Evolutionary conservation across 768 basidiomycete genomes (phyloP).

Genomic region (Bullera alba): DNA sequence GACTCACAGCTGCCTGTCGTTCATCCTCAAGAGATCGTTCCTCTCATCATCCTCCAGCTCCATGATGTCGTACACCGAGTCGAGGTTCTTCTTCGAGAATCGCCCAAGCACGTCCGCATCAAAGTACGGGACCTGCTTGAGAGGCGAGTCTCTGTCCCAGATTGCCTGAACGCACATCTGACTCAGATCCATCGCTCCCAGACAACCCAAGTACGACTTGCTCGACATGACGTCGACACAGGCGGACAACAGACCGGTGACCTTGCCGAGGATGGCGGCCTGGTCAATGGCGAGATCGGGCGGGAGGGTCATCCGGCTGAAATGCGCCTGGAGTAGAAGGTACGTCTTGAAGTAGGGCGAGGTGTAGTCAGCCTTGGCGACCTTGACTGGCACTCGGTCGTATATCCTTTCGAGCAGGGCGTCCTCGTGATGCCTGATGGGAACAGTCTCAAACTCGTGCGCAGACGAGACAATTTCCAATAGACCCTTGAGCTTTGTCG

Average conservation of each 20-base stretch:
- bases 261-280: slow-evolving; percentile 75
- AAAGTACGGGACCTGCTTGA: slow-evolving; percentile 96
- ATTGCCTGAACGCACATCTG: slow-evolving; percentile 98
- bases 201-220: slow-evolving; percentile 86
- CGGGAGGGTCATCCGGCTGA: slow-evolving; percentile 83
- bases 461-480: slow-evolving; percentile 96
- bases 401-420: slow-evolving; percentile 75
- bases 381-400: slow-evolving; percentile 92
- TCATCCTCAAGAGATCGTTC: slow-evolving; percentile 74
- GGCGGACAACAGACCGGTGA: slow-evolving; percentile 81
- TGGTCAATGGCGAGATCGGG: slow-evolving; percentile 93
- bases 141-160: slow-evolving; percentile 93
- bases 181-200: slow-evolving; percentile 94
- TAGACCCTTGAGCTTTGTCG: slow-evolving; percentile 92
- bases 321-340: slow-evolving; percentile 92
- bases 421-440: slow-evolving; percentile 86
- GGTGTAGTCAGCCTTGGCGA: slow-evolving; percentile 70
- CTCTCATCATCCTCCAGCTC: slow-evolving; percentile 93
- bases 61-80: slow-evolving; percentile 95
- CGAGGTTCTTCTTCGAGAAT: slow-evolving; percentile 72
- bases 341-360: slow-evolving; percentile 98
- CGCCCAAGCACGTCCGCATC: slow-evolving; percentile 78
- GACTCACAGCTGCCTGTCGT: slow-evolving; percentile 73
- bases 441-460: slow-evolving; percentile 88
- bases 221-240: slow-evolving; percentile 98